phyloP scores from a whole-genome alignment of 225 moss, liverwort and hornwort species.

The Pseudisothecium myosuroides region DNA sequence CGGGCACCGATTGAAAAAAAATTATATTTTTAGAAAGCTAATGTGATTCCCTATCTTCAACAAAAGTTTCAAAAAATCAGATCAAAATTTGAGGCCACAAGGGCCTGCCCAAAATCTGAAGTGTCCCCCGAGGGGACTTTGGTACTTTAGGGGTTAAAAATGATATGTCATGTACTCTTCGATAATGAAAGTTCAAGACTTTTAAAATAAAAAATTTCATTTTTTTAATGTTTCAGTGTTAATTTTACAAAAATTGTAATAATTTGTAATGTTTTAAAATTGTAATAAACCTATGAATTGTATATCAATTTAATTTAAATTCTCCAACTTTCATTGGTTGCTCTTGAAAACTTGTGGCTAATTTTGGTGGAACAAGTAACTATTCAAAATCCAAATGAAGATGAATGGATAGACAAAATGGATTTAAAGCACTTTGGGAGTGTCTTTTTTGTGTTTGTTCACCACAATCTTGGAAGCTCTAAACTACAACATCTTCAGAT shows the following conservation, averaged over 20 bases:
- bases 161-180: neutral
- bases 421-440: neutral
- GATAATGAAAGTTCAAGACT: neutral
- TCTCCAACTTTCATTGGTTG: neutral
- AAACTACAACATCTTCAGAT: neutral
- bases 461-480: neutral
- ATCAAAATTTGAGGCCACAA: too few relatives aligned
- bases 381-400: neutral
- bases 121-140: too few relatives aligned
- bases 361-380: neutral
- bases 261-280: neutral
- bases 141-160: too few relatives aligned
- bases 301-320: neutral
- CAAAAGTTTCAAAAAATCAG: too few relatives aligned
- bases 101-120: too few relatives aligned
- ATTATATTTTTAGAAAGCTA: too few relatives aligned
- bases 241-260: too few relatives aligned
- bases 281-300: neutral
- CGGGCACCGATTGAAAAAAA: too few relatives aligned
- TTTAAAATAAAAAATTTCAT: neutral
- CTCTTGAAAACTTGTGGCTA: neutral
- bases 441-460: rapidly evolving
- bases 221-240: neutral
- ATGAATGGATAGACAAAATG: rapidly evolving
- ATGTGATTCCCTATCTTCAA: too few relatives aligned